A percentile compares a stretch with the other conserved stretches of the same genome.
Evolutionary conservation across 2,329 filamentous ascomycete species (phyloP).

Genomic region (Aureobasidium melanogenum): DNA sequence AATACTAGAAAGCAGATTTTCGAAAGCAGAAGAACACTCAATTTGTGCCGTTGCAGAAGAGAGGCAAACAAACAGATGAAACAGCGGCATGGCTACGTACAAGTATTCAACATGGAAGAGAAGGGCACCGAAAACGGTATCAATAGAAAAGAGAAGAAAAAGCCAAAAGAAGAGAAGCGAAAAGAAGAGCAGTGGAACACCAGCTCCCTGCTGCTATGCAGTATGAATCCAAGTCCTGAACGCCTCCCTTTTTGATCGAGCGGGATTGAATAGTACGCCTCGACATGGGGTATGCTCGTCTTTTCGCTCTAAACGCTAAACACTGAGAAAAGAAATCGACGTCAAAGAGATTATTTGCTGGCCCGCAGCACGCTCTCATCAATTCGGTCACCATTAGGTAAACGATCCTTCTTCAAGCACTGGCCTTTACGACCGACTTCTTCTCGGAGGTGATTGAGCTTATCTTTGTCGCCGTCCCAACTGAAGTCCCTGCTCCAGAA

Average conservation of each 20-base stretch:
- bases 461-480: conserved; percentile 25
- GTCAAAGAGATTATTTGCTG: neutral
- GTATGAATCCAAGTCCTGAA: neutral
- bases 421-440: conserved; percentile 29
- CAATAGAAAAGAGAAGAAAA: neutral
- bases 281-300: neutral
- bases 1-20: no score
- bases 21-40: neutral
- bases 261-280: neutral
- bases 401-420: conserved; percentile 26
- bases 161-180: neutral
- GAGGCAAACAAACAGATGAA: neutral
- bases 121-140: neutral
- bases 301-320: neutral
- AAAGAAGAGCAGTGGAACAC: neutral
- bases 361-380: conserved; percentile 1
- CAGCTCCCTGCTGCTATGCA: neutral
- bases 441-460: conserved; percentile 27
- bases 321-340: neutral
- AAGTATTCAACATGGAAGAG: neutral
- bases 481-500: conserved; percentile 31
- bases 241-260: neutral
- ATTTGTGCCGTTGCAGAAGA: neutral
- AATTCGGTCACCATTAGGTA: neutral
- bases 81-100: neutral